Evolutionary conservation across 495 filamentous ascomycete genomes (phyloP).

Genomic region (Schizothecium vesticola): DNA sequence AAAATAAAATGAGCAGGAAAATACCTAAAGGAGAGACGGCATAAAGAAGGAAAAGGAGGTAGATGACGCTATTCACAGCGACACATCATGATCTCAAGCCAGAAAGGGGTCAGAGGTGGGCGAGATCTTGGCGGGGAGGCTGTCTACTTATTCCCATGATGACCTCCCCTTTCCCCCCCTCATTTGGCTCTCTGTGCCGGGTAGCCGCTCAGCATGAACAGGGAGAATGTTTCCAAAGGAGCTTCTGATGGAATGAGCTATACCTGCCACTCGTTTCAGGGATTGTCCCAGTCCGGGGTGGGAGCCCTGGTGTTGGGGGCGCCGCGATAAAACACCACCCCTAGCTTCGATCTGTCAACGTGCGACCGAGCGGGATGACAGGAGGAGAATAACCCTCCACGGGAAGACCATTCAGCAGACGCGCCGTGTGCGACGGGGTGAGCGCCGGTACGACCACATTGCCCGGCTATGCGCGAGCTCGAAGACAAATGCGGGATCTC

Average conservation of each 20-base stretch:
- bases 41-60: conserved; percentile 16
- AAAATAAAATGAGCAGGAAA: conserved; percentile 3
- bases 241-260: not conserved
- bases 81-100: conserved; percentile 5
- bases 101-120: not conserved
- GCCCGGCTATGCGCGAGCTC: not conserved
- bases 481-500: not conserved
- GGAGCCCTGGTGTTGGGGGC: not conserved
- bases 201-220: not conserved
- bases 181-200: not conserved
- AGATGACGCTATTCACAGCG: conserved; percentile 26
- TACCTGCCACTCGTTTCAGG: not conserved
- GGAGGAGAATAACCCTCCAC: not conserved
- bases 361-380: not conserved
- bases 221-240: not conserved
- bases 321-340: not conserved
- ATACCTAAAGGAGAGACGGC: conserved; percentile 8
- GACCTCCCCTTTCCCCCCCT: not conserved
- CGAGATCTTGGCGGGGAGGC: not conserved
- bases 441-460: not conserved
- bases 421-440: not conserved
- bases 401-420: not conserved
- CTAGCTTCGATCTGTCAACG: not conserved
- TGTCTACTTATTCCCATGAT: conserved; percentile 14
- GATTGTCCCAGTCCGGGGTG: not conserved